Base-by-base conservation (phyloP, 148 eudicot species). In the Nepenthes mirabilis region DNA sequence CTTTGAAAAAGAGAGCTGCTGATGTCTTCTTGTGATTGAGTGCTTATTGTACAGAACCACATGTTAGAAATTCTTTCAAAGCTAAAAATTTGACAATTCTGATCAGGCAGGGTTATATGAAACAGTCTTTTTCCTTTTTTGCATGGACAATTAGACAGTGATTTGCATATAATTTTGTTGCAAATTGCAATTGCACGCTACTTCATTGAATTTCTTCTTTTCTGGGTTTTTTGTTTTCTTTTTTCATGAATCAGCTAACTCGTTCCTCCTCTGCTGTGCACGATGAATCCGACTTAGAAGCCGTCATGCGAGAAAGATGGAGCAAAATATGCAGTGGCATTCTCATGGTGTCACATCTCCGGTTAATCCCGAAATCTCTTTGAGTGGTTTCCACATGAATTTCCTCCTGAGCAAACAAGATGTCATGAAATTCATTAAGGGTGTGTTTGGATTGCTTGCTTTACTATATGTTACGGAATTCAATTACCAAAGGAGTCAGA, bases 321-420 rank as follows among this genome's bases (percentile, higher is more conserved):
- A 52, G 32, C 32, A 52, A 23, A 52, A 32, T 32, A 14, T 50
- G 10, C 37, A 36, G 60, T 57, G 2, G 40, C 49, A 11, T 55
- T 37, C 58, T 72, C 69, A 80, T 34, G 63, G 47, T 66, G 6
- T 40, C 45, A 3, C 4, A 40, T 70, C 68, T 43, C 72, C 75
- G 9, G 78, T 37, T 61, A 82, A 52, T 67, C 84, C 88, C 49
- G 95, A 79, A 56, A 85, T 83, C 70, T 91, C 96, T 75, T 87
- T 84, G 35, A 91, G 86, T 33, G 97, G 97, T 62, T 77, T 91
- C 97, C 95, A 88, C 68, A 81, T 66, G 55, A 91, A 74, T 57
- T 88, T 91, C 69, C 97, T 80, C 97, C 97, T 87, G 73, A 6
- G 35, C 36, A 7, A 9, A 56, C 12, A 33, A 56, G 3, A 56